These are phyloP conservation scores for Cystobasidium sp. DNA, from an alignment of 1,284 basidiomycete genomes.

Conservation along the genomic window DNA sequence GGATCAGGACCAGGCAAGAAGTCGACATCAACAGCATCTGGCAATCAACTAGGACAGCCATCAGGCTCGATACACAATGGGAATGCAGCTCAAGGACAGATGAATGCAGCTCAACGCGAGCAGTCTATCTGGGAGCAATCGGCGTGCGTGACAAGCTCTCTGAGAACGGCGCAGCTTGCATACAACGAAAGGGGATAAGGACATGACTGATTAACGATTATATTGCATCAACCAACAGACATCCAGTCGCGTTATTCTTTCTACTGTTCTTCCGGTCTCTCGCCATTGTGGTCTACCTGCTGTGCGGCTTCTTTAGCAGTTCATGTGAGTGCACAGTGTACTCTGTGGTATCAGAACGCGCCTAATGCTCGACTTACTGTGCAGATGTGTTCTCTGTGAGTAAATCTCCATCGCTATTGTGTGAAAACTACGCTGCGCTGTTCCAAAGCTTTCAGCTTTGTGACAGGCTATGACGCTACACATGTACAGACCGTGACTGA, in stretches of 20 bases:
- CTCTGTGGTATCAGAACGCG: background rate
- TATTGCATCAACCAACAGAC: conserved; percentile 54
- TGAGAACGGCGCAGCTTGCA: background rate
- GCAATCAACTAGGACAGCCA: conserved; percentile 18
- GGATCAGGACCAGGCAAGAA: background rate
- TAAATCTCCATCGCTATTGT: background rate
- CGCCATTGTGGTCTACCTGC: conserved; percentile 82
- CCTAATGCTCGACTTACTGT: background rate
- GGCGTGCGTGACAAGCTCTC: conserved; percentile 27
- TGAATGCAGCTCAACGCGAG: conserved; percentile 38
- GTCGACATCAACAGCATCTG: background rate
- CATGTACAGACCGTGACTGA: conserved; percentile 55
- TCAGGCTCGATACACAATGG: background rate
- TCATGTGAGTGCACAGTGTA: conserved; percentile 61
- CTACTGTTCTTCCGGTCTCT: conserved; percentile 82
- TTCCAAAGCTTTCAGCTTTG: too few relatives aligned
- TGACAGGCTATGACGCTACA: too few relatives aligned
- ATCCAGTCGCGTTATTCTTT: conserved; percentile 79
- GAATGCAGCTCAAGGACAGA: conserved; percentile 16
- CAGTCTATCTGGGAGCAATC: conserved; percentile 42
- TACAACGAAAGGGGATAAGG: background rate
- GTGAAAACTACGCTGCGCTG: too few relatives aligned
- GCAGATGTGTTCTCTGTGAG: conserved; percentile 46
- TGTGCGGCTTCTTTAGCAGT: conserved; percentile 80
- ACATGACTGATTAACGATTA: background rate